Evolutionary conservation across 208 protist genomes (phyloP).

Genomic region (Trypanosoma mega): DNA sequence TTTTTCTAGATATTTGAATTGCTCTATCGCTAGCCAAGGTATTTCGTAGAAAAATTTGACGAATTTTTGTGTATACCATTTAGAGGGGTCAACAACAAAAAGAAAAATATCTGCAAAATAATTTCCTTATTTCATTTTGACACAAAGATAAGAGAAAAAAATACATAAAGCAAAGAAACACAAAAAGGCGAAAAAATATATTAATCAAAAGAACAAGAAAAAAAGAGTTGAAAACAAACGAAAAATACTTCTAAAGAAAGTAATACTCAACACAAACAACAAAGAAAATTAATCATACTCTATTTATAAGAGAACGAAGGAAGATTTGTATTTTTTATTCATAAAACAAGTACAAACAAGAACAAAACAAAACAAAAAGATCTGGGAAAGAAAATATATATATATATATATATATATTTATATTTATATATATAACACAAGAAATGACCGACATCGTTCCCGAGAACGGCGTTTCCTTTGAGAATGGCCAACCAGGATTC

Average conservation of each 20-base stretch:
- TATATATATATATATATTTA: slow-evolving; percentile 19
- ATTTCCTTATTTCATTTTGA: background rate
- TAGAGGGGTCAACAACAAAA: background rate
- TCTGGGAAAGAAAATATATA: background rate
- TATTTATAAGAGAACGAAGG: too few species aligned
- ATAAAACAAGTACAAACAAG: background rate
- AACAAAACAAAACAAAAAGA: slow-evolving; percentile 14
- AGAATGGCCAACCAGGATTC: slow-evolving; percentile 19
- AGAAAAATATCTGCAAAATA: background rate
- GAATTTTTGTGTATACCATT: background rate
- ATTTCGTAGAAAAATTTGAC: background rate
- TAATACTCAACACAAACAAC: too few species aligned
- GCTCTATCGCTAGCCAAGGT: background rate
- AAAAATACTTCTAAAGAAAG: background rate
- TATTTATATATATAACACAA: background rate
- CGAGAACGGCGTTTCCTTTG: slow-evolving; percentile 8
- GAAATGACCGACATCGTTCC: slow-evolving; percentile 44
- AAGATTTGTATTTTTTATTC: too few species aligned
- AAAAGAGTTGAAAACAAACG: slow-evolving; percentile 5
- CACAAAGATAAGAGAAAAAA: background rate
- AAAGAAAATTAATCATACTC: too few species aligned
- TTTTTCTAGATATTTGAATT: background rate
- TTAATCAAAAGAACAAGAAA: background rate
- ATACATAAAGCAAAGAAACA: slow-evolving; percentile 7
- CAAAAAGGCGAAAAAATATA: background rate